phyloP scores from a whole-genome alignment of 352 stramenopile species.

The Hyaloperonospora brassicae region DNA sequence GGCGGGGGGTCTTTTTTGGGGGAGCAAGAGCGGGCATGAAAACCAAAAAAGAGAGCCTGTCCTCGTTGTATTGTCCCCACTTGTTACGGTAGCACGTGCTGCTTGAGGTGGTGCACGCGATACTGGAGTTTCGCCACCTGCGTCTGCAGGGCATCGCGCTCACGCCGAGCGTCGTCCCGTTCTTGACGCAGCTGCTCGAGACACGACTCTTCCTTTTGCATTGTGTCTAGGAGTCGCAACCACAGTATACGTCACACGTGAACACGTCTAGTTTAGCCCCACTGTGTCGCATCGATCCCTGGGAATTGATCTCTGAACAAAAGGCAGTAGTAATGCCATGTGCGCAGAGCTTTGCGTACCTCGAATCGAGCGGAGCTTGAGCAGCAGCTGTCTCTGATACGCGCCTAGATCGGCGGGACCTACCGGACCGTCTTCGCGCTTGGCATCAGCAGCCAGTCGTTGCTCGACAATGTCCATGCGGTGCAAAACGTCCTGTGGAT shows the following conservation, averaged over 20 bases:
- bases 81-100: constrained; percentile 33
- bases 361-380: constrained; percentile 49
- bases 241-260: too few relatives aligned
- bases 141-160: constrained; percentile 57
- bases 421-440: constrained; percentile 33
- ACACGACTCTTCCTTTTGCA: constrained; percentile 52
- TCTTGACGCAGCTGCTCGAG: constrained; percentile 55
- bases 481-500: constrained; percentile 33
- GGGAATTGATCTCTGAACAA: background rate
- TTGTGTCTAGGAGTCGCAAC: constrained; percentile 33
- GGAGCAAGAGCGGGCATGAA: background rate
- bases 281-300: too few relatives aligned
- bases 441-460: constrained; percentile 26
- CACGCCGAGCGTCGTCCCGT: constrained; percentile 43
- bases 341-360: constrained; percentile 13
- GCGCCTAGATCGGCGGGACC: constrained; percentile 55
- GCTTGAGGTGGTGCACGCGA: constrained; percentile 65
- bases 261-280: too few relatives aligned
- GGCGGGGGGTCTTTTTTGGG: too few relatives aligned
- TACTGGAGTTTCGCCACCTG: constrained; percentile 79
- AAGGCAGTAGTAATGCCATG: background rate
- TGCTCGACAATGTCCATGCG: constrained; percentile 46
- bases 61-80: too few relatives aligned
- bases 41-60: background rate
- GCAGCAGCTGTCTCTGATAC: constrained; percentile 60